These are phyloP conservation scores for Acanthamoeba lenticulata DNA, from an alignment of 208 protist genomes.

Conservation along the genomic window DNA sequence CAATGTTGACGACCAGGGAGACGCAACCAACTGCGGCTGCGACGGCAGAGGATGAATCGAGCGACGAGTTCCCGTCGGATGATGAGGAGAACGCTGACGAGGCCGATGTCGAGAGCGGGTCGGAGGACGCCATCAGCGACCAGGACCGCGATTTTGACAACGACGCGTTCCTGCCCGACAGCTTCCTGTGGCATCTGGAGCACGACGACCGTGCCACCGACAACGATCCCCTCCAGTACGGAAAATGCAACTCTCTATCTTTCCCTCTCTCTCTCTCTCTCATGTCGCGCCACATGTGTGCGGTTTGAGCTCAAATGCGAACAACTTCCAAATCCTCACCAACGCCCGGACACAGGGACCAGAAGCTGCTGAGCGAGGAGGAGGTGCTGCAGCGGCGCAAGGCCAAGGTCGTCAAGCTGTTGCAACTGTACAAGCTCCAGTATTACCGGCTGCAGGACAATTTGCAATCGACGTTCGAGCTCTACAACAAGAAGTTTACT, in stretches of 20 bases:
- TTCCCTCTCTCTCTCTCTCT: not conserved
- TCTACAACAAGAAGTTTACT: not conserved
- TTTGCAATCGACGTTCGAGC: conserved; percentile 40
- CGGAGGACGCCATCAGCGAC: conserved; percentile 10
- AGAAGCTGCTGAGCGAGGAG: conserved; percentile 19
- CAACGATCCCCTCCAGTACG: not conserved
- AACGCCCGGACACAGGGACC: not conserved
- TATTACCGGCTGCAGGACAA: conserved; percentile 54
- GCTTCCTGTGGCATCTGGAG: conserved; percentile 30
- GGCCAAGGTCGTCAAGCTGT: conserved; percentile 29
- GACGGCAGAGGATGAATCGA: conserved; percentile 22
- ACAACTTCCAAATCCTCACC: too few relatives aligned
- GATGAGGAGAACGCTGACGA: conserved; percentile 24
- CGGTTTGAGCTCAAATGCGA: too few relatives aligned
- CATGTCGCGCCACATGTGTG: not conserved
- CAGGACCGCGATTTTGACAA: conserved; percentile 13
- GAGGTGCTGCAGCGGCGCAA: not conserved
- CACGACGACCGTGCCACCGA: not conserved
- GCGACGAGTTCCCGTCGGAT: conserved; percentile 55
- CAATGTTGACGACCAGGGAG: not conserved
- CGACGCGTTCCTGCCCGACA: conserved; percentile 1
- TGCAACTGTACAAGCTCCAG: conserved; percentile 48
- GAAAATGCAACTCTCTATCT: too few relatives aligned
- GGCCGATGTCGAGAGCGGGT: conserved; percentile 20
- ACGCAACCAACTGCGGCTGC: not conserved